These are phyloP conservation scores for Thuidium tamariscinum DNA, from an alignment of 225 moss, liverwort and hornwort genomes.

Conservation along the genomic window DNA sequence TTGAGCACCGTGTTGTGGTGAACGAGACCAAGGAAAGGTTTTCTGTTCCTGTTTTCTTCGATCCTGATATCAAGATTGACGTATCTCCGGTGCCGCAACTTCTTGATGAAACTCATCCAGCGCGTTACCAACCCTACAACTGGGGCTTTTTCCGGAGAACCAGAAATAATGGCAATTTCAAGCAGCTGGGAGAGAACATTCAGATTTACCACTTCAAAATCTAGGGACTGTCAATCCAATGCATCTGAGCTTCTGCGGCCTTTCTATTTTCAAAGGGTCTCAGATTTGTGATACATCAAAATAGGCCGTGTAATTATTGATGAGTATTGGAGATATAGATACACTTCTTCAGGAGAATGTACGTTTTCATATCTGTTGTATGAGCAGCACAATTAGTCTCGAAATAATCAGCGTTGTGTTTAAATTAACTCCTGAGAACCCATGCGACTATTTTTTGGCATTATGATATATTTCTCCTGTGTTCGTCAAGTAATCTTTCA, in stretches of 20 bases:
- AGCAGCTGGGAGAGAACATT: slow-evolving; percentile 43
- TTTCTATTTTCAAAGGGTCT: neutral
- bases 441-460: neutral
- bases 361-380: neutral
- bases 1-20: slow-evolving; percentile 33
- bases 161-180: slow-evolving; percentile 35
- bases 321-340: neutral
- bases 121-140: slow-evolving; percentile 18
- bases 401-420: neutral
- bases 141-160: slow-evolving; percentile 36
- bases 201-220: slow-evolving; percentile 33
- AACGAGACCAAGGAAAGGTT: slow-evolving; percentile 34
- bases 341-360: neutral
- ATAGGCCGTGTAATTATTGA: neutral
- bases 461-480: neutral
- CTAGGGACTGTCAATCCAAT: neutral
- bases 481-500: neutral
- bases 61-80: slow-evolving; percentile 22
- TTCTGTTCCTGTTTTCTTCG: slow-evolving; percentile 33
- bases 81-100: slow-evolving; percentile 19
- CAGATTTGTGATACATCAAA: neutral
- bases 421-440: neutral
- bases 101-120: slow-evolving; percentile 3
- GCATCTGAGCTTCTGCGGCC: neutral
- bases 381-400: neutral